Percentiles rank a stretch among this genome's conserved stretches.
Conservation (phyloP, 352 stramenopile species). For the Globisporangium parvum region DNA sequence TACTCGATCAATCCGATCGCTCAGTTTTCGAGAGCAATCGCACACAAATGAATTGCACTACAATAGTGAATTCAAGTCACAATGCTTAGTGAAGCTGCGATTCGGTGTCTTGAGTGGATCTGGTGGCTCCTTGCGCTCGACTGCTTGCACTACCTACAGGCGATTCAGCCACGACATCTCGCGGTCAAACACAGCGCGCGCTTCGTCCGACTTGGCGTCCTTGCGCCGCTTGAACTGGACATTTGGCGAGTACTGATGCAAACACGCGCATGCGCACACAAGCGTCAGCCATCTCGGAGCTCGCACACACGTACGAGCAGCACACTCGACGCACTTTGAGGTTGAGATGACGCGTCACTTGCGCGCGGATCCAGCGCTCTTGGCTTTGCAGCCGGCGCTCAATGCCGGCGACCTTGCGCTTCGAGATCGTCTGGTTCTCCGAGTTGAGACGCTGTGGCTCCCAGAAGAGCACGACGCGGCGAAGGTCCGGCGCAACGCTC, state of each 20-base stretch:
- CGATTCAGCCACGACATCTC: slow-evolving; percentile 79
- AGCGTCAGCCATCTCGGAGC: neutral
- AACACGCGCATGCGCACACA: neutral
- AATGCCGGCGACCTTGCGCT: slow-evolving; percentile 64
- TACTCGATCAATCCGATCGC: too few relatives aligned
- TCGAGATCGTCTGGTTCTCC: slow-evolving; percentile 64
- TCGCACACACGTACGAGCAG: too few relatives aligned
- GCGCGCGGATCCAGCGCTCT: slow-evolving; percentile 61
- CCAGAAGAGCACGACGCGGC: slow-evolving; percentile 66
- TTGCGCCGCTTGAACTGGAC: slow-evolving; percentile 75
- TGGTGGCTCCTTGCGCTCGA: too few relatives aligned
- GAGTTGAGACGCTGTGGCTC: slow-evolving; percentile 63
- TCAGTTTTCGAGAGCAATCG: too few relatives aligned
- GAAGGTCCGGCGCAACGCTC: slow-evolving; percentile 61
- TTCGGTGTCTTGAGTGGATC: too few relatives aligned
- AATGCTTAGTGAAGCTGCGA: too few relatives aligned
- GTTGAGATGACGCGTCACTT: slow-evolving; percentile 71
- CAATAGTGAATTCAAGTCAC: too few relatives aligned
- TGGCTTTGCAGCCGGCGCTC: slow-evolving; percentile 55
- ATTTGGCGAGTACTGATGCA: slow-evolving; percentile 57
- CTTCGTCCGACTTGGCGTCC: slow-evolving; percentile 52
- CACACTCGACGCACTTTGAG: slow-evolving; percentile 44
- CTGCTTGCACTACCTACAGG: slow-evolving; percentile 14
- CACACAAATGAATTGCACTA: too few relatives aligned
- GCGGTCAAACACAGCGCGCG: slow-evolving; percentile 54